phyloP scores from a whole-genome alignment of 352 stramenopile genomes.

The Phytophthora podocarpi region DNA sequence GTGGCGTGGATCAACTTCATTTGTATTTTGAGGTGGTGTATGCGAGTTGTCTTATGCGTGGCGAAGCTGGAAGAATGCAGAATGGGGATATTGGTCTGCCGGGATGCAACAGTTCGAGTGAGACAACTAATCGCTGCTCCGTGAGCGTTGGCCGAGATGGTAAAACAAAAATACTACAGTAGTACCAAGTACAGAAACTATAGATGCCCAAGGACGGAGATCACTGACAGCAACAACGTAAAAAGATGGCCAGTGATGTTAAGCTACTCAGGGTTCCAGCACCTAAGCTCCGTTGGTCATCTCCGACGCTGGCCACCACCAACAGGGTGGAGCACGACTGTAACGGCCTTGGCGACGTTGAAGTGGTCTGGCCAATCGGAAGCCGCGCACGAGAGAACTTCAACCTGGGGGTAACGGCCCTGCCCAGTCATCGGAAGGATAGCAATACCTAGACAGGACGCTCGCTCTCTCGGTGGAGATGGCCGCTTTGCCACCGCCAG shows the following conservation, averaged over 20 bases:
- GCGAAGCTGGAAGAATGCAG: too few relatives aligned
- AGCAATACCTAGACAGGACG: not conserved
- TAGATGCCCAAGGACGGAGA: conserved; percentile 6
- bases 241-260: not conserved
- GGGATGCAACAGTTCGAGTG: too few relatives aligned
- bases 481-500: too few relatives aligned
- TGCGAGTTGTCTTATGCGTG: too few relatives aligned
- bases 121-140: too few relatives aligned
- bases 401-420: conserved; percentile 10
- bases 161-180: too few relatives aligned
- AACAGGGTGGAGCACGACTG: conserved; percentile 1
- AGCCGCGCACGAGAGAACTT: conserved; percentile 3
- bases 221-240: not conserved
- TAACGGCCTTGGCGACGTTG: conserved; percentile 27
- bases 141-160: not conserved
- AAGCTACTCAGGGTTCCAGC: not conserved
- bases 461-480: too few relatives aligned
- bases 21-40: too few relatives aligned
- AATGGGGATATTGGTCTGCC: too few relatives aligned
- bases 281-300: conserved; percentile 24
- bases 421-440: conserved; percentile 17
- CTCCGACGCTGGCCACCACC: conserved; percentile 10
- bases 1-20: too few relatives aligned
- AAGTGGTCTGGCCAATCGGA: conserved; percentile 25
- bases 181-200: not conserved